phyloP scores from a whole-genome alignment of 306 rosid genomes.

The Senna siamea region DNA sequence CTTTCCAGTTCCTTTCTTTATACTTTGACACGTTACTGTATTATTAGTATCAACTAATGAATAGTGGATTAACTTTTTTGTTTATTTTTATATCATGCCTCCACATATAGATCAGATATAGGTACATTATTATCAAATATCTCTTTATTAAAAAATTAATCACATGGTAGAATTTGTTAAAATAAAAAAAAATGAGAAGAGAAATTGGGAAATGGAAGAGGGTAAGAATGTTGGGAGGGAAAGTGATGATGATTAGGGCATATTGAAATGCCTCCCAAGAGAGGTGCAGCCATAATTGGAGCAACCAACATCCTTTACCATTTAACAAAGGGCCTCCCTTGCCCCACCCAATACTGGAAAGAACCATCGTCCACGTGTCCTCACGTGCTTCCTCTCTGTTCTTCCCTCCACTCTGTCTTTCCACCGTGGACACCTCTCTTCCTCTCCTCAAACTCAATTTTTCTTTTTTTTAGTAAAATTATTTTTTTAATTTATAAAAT shows the following conservation, averaged over 20 bases:
- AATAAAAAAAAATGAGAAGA: too few species aligned
- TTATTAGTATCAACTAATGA: not conserved
- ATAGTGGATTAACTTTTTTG: not conserved
- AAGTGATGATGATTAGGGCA: not conserved
- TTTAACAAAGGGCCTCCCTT: too few species aligned
- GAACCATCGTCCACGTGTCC: conserved; percentile 44
- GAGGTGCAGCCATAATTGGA: conserved; percentile 41
- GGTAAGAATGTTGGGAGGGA: not conserved
- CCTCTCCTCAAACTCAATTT: too few species aligned
- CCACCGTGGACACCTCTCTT: too few species aligned
- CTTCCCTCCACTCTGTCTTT: not conserved
- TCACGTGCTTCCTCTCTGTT: conserved; percentile 40
- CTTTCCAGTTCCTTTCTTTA: not conserved
- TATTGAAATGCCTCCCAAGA: conserved; percentile 2
- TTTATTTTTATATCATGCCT: not conserved
- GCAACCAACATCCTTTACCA: too few species aligned
- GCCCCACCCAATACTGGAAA: conserved; percentile 38
- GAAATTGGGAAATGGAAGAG: too few species aligned
- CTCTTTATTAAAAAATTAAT: too few species aligned
- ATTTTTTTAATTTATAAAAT: too few species aligned
- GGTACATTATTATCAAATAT: too few species aligned
- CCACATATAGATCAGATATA: too few species aligned
- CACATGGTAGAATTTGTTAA: too few species aligned
- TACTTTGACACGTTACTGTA: not conserved
- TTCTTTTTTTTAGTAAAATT: too few species aligned